Evolutionary conservation across 139 green algal genomes (phyloP).

Genomic region (Gonium pectorale): DNA sequence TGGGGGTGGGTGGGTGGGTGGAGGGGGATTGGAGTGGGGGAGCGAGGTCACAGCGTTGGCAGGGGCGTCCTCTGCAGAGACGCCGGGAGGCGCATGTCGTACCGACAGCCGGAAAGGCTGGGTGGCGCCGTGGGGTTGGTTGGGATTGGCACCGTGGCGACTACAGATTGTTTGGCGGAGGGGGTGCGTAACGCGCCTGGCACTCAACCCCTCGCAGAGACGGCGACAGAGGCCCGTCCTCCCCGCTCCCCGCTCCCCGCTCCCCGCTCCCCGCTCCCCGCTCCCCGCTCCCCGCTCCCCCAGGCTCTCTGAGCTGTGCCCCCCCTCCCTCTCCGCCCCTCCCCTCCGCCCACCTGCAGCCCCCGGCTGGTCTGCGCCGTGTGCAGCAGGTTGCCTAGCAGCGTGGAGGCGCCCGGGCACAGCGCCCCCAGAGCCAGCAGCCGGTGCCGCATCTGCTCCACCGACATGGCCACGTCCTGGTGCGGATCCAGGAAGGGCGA

Average conservation of each 20-base stretch:
- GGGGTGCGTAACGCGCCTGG: no score
- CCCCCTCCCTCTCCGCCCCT: neutral
- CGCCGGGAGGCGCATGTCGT: no score
- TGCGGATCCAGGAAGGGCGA: conserved; percentile 85
- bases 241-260: neutral
- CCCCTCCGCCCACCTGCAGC: neutral
- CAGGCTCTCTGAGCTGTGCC: no score
- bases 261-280: neutral
- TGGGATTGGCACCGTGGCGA: no score
- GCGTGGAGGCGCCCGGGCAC: conserved; percentile 80
- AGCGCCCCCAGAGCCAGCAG: conserved; percentile 80
- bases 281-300: neutral
- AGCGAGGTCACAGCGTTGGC: no score
- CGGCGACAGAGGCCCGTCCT: no score
- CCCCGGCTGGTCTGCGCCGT: neutral
- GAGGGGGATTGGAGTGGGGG: neutral
- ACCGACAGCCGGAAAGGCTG: no score
- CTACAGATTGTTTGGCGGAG: no score
- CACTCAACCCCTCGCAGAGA: no score
- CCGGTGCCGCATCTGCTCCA: conserved; percentile 79
- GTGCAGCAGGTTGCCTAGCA: conserved; percentile 83
- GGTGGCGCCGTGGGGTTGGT: no score
- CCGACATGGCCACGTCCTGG: conserved; percentile 67
- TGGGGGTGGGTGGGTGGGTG: neutral
- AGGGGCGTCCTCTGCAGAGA: no score